phyloP scores from a whole-genome alignment of 805 yeast species.

The Metschnikowia dekortorum region DNA sequence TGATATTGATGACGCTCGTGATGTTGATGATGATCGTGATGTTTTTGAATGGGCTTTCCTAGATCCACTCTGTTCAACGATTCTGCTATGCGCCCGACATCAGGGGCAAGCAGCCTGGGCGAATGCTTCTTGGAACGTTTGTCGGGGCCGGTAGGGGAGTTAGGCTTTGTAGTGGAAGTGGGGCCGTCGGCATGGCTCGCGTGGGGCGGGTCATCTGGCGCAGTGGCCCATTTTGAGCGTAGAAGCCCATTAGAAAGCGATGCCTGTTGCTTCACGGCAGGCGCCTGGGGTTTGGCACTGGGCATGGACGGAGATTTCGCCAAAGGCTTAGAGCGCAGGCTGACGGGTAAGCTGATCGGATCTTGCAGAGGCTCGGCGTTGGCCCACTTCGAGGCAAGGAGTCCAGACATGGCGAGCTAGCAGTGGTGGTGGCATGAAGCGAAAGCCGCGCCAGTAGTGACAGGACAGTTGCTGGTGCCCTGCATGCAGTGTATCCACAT shows the following conservation, averaged over 20 bases:
- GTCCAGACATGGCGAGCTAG: constrained; percentile 14
- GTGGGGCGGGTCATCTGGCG: constrained; percentile 6
- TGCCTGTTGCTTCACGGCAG: not conserved
- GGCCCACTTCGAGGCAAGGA: constrained; percentile 34
- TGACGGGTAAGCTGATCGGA: not conserved
- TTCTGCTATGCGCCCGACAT: not conserved
- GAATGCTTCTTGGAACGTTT: not conserved
- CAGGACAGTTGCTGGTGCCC: not conserved
- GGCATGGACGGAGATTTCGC: not conserved
- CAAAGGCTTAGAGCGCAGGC: not conserved
- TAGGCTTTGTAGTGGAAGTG: not conserved
- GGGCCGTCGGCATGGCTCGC: not conserved
- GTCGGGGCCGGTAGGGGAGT: not conserved
- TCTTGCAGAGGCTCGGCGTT: constrained; percentile 17
- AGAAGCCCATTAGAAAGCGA: not conserved
- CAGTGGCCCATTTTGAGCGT: constrained; percentile 33
- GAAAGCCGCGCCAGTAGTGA: not conserved
- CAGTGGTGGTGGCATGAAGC: not conserved
- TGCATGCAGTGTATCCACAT: not conserved
- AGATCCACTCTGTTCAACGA: not conserved
- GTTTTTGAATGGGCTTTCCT: not conserved
- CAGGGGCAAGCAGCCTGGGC: not conserved
- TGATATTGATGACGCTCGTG: too few species aligned
- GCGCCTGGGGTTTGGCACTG: not conserved
- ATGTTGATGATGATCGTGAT: too few species aligned